Conservation (phyloP, 2,329 filamentous ascomycete species). For the Chaetothyriales sp. region DNA sequence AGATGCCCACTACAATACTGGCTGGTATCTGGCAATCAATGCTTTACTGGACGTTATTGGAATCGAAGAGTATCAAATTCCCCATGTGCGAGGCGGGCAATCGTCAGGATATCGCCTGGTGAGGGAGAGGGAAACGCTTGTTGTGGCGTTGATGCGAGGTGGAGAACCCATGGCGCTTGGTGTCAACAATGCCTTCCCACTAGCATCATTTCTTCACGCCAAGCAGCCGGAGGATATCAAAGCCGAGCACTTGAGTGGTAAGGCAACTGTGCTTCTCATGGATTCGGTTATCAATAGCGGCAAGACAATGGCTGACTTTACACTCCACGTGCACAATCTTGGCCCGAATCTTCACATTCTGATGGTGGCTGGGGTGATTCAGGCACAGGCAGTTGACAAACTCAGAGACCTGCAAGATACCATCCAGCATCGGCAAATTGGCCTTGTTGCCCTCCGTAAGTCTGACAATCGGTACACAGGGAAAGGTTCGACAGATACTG, state of each 20-base stretch:
- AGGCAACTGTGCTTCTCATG: conserved; percentile 38
- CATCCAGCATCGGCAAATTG: conserved; percentile 21
- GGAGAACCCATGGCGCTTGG: conserved; percentile 50
- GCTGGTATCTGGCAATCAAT: conserved; percentile 3
- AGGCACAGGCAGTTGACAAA: conserved; percentile 24
- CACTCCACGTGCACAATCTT: conserved; percentile 33
- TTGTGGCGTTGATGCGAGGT: conserved; percentile 50
- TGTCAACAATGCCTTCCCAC: conserved; percentile 40
- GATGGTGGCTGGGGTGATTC: conserved; percentile 43
- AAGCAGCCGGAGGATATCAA: conserved; percentile 30
- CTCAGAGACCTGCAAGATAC: conserved; percentile 13
- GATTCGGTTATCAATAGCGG: conserved; percentile 47
- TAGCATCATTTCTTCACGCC: conserved; percentile 40
- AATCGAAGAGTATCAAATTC: conserved; percentile 35
- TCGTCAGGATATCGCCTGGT: conserved; percentile 35
- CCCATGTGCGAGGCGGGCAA: conserved; percentile 38
- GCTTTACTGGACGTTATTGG: conserved; percentile 30
- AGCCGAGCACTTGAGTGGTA: conserved; percentile 27
- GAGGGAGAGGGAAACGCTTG: conserved; percentile 37
- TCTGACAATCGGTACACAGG: conserved; percentile 46
- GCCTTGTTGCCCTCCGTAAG: conserved; percentile 39
- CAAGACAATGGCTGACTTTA: conserved; percentile 36
- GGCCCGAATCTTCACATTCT: conserved; percentile 34
- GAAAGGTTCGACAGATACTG: conserved; percentile 19
- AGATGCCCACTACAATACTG: conserved; percentile 36